These are phyloP conservation scores for Aspergillus ellipticus DNA, from an alignment of 495 filamentous ascomycete species.

Conservation along the genomic window DNA sequence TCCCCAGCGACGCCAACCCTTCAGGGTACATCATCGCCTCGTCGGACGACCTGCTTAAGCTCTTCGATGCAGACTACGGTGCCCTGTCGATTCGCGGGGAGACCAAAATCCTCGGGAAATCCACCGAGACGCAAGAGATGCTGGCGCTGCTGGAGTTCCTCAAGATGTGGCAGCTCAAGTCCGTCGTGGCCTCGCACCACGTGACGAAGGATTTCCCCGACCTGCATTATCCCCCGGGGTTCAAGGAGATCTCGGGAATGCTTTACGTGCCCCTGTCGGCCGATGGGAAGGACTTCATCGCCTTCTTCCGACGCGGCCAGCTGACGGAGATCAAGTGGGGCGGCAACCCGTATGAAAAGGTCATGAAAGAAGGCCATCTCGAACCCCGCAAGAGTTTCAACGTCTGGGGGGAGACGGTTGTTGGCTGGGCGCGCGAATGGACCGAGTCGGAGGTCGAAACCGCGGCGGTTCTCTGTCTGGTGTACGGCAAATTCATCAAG, in stretches of 20 bases:
- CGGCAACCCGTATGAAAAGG: constrained; percentile 88
- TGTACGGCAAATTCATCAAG: constrained; percentile 89
- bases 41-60: constrained; percentile 77
- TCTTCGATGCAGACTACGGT: constrained; percentile 88
- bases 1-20: constrained; percentile 77
- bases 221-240: constrained; percentile 74
- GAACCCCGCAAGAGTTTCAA: constrained; percentile 36
- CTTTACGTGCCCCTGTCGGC: constrained; percentile 79
- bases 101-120: constrained; percentile 77
- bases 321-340: constrained; percentile 84
- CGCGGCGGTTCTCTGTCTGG: constrained; percentile 81
- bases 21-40: constrained; percentile 92
- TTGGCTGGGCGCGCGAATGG: constrained; percentile 42
- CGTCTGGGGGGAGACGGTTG: constrained; percentile 33
- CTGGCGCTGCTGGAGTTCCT: constrained; percentile 85
- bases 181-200: constrained; percentile 76
- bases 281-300: constrained; percentile 80
- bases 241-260: constrained; percentile 73
- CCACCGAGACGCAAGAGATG: constrained; percentile 76
- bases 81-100: constrained; percentile 82
- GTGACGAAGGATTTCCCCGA: constrained; percentile 79
- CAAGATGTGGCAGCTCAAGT: constrained; percentile 68
- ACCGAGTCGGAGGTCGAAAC: constrained; percentile 66
- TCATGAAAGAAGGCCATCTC: constrained; percentile 25
- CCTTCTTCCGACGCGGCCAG: constrained; percentile 83